phyloP scores from a whole-genome alignment of 768 basidiomycete genomes.

The Rhodotorula graminis region DNA sequence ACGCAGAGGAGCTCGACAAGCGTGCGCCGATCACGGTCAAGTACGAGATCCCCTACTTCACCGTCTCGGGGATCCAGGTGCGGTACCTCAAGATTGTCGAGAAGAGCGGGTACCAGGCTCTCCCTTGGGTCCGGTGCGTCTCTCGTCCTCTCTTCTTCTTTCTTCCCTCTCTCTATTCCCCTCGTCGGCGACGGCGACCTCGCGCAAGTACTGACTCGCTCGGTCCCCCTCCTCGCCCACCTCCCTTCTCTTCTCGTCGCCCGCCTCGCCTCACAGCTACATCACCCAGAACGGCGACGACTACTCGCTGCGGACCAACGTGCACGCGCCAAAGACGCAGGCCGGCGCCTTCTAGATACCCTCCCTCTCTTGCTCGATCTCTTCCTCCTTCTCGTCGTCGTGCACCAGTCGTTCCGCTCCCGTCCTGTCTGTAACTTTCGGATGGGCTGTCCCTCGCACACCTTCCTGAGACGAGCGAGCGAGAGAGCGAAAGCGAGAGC shows the following conservation, averaged over 20 bases:
- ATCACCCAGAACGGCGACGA: constrained; percentile 50
- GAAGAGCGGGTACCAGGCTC: constrained; percentile 93
- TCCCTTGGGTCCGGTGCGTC: constrained; percentile 93
- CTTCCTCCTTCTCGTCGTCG: background rate
- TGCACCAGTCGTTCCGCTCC: background rate
- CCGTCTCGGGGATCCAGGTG: constrained; percentile 70
- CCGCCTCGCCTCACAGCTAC: constrained; percentile 25
- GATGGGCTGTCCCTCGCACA: too few species aligned
- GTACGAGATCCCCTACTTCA: constrained; percentile 98
- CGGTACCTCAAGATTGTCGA: constrained; percentile 97
- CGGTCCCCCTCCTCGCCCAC: too few species aligned
- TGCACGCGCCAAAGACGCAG: constrained; percentile 12
- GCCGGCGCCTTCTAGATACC: background rate
- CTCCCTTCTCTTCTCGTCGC: too few species aligned
- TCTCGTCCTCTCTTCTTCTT: background rate
- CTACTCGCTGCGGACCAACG: constrained; percentile 32
- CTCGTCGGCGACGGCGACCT: background rate
- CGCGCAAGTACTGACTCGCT: too few species aligned
- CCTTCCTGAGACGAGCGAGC: too few species aligned
- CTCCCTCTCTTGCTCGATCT: background rate
- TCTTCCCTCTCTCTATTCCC: too few species aligned
- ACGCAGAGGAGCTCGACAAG: constrained; percentile 74
- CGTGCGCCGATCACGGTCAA: constrained; percentile 93
- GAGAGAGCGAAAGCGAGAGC: too few species aligned
- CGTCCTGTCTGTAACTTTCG: background rate